These are phyloP conservation scores for Xylaria sp. DNA, from an alignment of 2,329 filamentous ascomycete species.

Conservation along the genomic window DNA sequence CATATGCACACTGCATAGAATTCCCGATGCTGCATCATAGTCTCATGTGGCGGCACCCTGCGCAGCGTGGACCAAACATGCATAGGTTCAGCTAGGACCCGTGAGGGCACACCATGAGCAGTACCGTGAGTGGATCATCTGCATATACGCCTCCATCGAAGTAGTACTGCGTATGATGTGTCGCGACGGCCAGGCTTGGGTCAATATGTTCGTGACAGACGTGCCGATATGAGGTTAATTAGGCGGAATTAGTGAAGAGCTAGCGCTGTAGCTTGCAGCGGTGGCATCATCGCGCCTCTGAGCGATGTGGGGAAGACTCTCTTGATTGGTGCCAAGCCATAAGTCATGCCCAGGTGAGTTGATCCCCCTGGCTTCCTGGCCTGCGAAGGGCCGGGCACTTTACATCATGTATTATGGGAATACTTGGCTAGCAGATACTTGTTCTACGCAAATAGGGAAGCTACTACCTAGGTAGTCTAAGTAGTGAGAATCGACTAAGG, in stretches of 20 bases:
- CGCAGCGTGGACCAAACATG: not conserved
- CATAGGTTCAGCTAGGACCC: not conserved
- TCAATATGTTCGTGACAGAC: not conserved
- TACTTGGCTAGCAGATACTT: not conserved
- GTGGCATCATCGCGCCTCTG: not conserved
- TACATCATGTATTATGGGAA: not conserved
- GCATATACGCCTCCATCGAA: no score
- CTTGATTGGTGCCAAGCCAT: not conserved
- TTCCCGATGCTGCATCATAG: not conserved
- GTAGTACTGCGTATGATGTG: not conserved
- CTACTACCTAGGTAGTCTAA: not conserved
- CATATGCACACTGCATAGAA: not conserved
- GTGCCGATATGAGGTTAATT: not conserved
- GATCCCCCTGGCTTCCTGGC: no score
- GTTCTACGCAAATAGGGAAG: not conserved
- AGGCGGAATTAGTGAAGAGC: not conserved
- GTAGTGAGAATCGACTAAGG: no score
- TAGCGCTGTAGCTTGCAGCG: slow-evolving; percentile 1
- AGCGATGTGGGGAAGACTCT: slow-evolving; percentile 3
- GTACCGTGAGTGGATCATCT: no score
- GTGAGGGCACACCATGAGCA: not conserved
- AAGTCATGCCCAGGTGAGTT: no score
- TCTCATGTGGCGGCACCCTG: not conserved
- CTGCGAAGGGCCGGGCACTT: slow-evolving; percentile 1
- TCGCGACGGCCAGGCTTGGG: not conserved